phyloP scores from a whole-genome alignment of 1,139 yeast genomes.

The Sugiyamaella novakii region DNA sequence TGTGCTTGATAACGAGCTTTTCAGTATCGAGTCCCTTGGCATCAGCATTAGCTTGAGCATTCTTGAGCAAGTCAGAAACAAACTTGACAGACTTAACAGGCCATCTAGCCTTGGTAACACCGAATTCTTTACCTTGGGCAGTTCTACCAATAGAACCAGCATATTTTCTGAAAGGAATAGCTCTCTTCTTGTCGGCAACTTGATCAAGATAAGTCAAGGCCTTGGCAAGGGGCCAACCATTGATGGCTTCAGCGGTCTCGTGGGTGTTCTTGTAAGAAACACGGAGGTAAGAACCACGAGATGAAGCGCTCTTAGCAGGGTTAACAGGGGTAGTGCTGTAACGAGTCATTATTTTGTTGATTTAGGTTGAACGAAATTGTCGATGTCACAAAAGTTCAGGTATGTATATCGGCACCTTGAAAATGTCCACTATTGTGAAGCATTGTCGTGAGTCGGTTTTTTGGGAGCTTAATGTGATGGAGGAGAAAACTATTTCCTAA shows the following conservation, averaged over 20 bases:
- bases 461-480: no score
- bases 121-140: slow-evolving; percentile 99
- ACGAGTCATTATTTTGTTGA: slow-evolving; percentile 62
- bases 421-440: slow-evolving; percentile 14
- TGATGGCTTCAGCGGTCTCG: slow-evolving; percentile 98
- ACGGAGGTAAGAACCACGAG: slow-evolving; percentile 99
- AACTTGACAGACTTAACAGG: slow-evolving; percentile 98
- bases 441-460: slow-evolving; percentile 14
- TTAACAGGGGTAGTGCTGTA: slow-evolving; percentile 99
- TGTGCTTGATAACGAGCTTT: slow-evolving; percentile 93
- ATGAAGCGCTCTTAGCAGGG: slow-evolving; percentile 99
- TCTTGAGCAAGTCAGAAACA: slow-evolving; percentile 90
- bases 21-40: slow-evolving; percentile 97
- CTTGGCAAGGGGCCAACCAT: slow-evolving; percentile 95
- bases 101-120: slow-evolving; percentile 99
- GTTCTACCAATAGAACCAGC: slow-evolving; percentile 98
- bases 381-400: slow-evolving; percentile 14
- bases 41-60: slow-evolving; percentile 99
- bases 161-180: slow-evolving; percentile 99
- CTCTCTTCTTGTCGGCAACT: slow-evolving; percentile 98
- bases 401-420: slow-evolving; percentile 4
- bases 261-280: slow-evolving; percentile 99
- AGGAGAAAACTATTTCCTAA: slow-evolving; percentile 1
- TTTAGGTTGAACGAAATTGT: slow-evolving; percentile 14
- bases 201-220: slow-evolving; percentile 96